phyloP scores from a whole-genome alignment of 1,284 basidiomycete species.

The Tylopilus orsonianus region DNA sequence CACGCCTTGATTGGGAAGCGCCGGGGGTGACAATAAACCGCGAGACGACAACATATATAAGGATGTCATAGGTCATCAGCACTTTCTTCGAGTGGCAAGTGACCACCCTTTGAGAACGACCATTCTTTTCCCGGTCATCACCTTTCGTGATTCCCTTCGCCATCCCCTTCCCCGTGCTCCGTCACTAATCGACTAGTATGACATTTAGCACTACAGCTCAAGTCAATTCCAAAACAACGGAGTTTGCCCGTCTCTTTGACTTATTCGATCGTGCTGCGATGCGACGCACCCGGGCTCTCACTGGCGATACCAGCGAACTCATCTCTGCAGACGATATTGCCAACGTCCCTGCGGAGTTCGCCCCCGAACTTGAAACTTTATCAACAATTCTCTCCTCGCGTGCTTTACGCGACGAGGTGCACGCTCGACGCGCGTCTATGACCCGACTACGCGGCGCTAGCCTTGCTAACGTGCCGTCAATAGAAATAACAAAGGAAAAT shows the following conservation, averaged over 20 bases:
- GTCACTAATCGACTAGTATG: slow-evolving; percentile 18
- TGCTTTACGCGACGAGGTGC: slow-evolving; percentile 18
- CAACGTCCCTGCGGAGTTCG: slow-evolving; percentile 43
- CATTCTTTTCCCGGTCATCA: background rate
- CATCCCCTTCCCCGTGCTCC: background rate
- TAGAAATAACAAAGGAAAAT: background rate
- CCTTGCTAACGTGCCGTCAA: slow-evolving; percentile 18
- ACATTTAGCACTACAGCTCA: slow-evolving; percentile 11
- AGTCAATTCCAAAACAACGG: slow-evolving; percentile 39
- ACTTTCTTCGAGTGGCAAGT: slow-evolving; percentile 3
- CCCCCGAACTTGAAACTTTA: slow-evolving; percentile 45
- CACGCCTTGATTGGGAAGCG: slow-evolving; percentile 7
- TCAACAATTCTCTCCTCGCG: slow-evolving; percentile 40
- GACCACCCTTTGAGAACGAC: slow-evolving; percentile 2
- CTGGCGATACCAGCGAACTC: slow-evolving; percentile 15
- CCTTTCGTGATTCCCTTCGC: background rate
- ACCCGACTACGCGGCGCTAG: slow-evolving; percentile 33
- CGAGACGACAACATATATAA: slow-evolving; percentile 25
- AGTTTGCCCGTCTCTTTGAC: slow-evolving; percentile 53
- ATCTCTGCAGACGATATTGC: slow-evolving; percentile 36
- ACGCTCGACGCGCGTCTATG: slow-evolving; percentile 15
- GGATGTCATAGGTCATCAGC: background rate
- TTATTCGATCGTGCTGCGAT: slow-evolving; percentile 53
- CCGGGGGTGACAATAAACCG: slow-evolving; percentile 12
- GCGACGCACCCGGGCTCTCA: slow-evolving; percentile 33